Conservation (phyloP, 2,329 filamentous ascomycete species). For the Fusarium guadeloupense region DNA sequence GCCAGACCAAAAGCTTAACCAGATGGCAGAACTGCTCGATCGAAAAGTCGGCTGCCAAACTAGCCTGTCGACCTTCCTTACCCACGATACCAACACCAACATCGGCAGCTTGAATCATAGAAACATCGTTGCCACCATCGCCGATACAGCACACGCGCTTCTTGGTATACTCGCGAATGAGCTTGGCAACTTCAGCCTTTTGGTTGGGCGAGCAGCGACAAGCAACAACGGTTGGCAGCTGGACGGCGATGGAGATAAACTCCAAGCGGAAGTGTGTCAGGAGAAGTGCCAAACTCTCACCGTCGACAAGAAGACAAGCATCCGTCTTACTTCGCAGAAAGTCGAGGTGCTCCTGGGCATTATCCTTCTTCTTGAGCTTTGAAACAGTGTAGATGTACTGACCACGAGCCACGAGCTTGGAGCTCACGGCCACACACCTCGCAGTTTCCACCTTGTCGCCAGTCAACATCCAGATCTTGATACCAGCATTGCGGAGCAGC, state of each 20-base stretch:
- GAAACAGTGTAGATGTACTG: conserved; percentile 96
- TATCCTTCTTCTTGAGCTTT: conserved; percentile 83
- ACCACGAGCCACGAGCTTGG: conserved; percentile 90
- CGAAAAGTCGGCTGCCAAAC: conserved; percentile 93
- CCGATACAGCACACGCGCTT: conserved; percentile 98
- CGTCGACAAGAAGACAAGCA: conserved; percentile 89
- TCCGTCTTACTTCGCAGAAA: conserved; percentile 89
- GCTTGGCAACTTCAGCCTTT: conserved; percentile 90
- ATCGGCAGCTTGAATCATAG: conserved; percentile 98
- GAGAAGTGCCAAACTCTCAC: conserved; percentile 86
- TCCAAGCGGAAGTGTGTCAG: conserved; percentile 82
- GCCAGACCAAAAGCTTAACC: conserved; percentile 98
- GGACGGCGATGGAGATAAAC: conserved; percentile 89
- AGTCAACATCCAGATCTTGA: conserved; percentile 99
- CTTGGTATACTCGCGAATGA: conserved; percentile 91
- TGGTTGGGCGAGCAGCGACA: conserved; percentile 97
- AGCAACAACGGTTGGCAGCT: conserved; percentile 89
- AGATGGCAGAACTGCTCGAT: conserved; percentile 96
- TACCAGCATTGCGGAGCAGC: conserved; percentile 92
- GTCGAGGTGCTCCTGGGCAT: conserved; percentile 87
- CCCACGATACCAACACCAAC: conserved; percentile 98
- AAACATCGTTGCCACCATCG: conserved; percentile 97
- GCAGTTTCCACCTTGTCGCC: conserved; percentile 99
- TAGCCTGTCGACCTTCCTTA: conserved; percentile 95
- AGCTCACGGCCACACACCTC: conserved; percentile 92